A percentile compares a stretch with the other conserved stretches of the same genome.
phyloP scores from a whole-genome alignment of 768 basidiomycete species.

The Boletus sp. region DNA sequence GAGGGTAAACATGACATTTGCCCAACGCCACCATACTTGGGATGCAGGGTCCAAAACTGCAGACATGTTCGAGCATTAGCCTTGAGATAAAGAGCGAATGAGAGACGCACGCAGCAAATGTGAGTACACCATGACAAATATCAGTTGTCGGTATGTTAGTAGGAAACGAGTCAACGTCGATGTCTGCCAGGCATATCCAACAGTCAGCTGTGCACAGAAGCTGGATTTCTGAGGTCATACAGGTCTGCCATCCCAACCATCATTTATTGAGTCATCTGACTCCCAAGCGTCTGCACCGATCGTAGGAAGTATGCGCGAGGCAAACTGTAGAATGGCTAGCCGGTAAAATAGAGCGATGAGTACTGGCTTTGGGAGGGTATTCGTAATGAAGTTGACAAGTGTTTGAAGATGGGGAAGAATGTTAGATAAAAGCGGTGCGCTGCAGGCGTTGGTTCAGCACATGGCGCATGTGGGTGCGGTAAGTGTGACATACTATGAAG shows the following conservation, averaged over 20 bases:
- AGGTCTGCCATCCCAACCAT: constrained; percentile 69
- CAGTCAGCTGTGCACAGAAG: constrained; percentile 7
- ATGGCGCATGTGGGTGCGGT: not conserved
- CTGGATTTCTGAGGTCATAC: constrained; percentile 36
- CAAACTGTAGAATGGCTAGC: constrained; percentile 75
- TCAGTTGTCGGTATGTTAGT: constrained; percentile 78
- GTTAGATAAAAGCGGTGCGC: constrained; percentile 74
- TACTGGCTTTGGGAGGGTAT: constrained; percentile 84
- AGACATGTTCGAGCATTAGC: constrained; percentile 1
- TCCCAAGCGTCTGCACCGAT: constrained; percentile 84
- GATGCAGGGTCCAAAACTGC: constrained; percentile 83
- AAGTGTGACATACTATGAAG: constrained; percentile 62
- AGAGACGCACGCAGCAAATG: constrained; percentile 70
- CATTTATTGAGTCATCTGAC: constrained; percentile 57
- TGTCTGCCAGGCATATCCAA: constrained; percentile 45
- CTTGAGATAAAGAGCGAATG: not conserved
- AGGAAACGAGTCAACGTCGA: constrained; percentile 72
- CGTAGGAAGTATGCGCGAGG: constrained; percentile 79
- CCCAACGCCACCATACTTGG: constrained; percentile 95
- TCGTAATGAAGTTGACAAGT: constrained; percentile 75
- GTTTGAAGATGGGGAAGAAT: constrained; percentile 80
- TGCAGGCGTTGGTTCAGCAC: constrained; percentile 30
- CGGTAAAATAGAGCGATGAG: constrained; percentile 78
- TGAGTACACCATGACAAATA: constrained; percentile 86
- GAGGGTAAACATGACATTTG: constrained; percentile 84